Base-by-base conservation (phyloP, 1,284 basidiomycete species). In the Melampsora americana region DNA sequence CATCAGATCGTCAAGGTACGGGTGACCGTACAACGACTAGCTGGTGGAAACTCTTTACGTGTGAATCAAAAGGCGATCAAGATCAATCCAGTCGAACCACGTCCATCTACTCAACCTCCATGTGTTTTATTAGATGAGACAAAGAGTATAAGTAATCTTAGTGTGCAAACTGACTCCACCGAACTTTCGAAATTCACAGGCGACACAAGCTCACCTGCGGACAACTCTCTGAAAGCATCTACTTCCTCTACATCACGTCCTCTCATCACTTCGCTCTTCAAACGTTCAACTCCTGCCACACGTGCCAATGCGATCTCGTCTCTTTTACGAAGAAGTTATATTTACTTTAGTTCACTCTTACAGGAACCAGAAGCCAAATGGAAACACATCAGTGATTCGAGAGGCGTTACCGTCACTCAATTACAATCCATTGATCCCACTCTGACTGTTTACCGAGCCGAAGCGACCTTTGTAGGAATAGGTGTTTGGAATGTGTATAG, bases 331-430 rank as follows among this genome's bases (percentile, higher is more conserved):
- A 87, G 95, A 77, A 96, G 93, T 83, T 99, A 99, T 82, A 97
- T 98, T 77, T 95, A 99, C 83, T 99, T 99, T 82, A 95, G 95
- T 0, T 96, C 95, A 0, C 85, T 99, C 26, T 84, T 99, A 56
- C 96, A 99, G 83, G 96, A 99, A 81, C 96, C 96, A 0, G 95
- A 98, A 82, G 93, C 93, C 1, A 99, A 99, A 83, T 99, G 96
- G 96, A 90, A 89, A 82, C 83, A 66, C 81, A 56, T 68, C 20
- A 48, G 56, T 26, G 73, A 76, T 69, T 76, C 74, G 11, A 65
- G 73, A 35, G 73, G 73, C 23, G 73, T 76, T 30, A 82, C 86
- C 89, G 81, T 83, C 32, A 81, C 83, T 6, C 95, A 98, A 82
- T 88, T 99, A 18, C 92, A 98, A 83, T 96, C 93, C 0, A 98